Conservation (phyloP, 2,329 filamentous ascomycete species). For the Ceratocystis cubensis region DNA sequence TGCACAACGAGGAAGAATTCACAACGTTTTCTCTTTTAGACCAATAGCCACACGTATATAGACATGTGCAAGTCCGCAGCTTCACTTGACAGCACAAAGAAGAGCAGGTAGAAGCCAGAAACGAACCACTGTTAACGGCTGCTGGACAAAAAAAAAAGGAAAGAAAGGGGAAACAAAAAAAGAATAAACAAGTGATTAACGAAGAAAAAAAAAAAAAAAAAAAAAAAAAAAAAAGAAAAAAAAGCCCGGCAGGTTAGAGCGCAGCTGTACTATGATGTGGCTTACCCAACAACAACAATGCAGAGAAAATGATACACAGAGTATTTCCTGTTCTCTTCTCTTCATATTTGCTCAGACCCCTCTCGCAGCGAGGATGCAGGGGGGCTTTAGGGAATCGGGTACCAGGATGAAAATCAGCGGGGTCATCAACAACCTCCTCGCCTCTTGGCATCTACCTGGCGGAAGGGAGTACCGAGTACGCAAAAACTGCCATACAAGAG, state of each 20-base stretch:
- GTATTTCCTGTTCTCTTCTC: neutral
- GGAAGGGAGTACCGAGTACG: neutral
- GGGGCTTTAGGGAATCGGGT: neutral
- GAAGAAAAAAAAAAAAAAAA: neutral
- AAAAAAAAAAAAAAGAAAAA: neutral
- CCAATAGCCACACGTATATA: no score
- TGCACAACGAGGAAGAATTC: neutral
- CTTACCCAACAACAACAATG: neutral
- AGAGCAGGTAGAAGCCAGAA: neutral
- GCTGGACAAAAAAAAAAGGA: neutral
- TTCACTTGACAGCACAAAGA: neutral
- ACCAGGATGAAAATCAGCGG: neutral
- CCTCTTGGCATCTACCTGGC: neutral
- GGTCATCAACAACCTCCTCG: neutral
- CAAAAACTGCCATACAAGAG: neutral
- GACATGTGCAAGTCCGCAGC: no score
- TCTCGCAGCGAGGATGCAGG: neutral
- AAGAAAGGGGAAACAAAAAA: neutral
- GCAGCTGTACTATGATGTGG: neutral
- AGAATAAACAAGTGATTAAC: neutral
- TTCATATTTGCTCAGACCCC: slow-evolving; percentile 6
- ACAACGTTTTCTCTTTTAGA: neutral
- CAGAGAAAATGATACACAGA: neutral
- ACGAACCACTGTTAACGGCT: neutral
- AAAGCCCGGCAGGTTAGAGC: neutral